Base-by-base conservation (phyloP, 2,329 filamentous ascomycete genomes). In the Septoria petroselini region DNA sequence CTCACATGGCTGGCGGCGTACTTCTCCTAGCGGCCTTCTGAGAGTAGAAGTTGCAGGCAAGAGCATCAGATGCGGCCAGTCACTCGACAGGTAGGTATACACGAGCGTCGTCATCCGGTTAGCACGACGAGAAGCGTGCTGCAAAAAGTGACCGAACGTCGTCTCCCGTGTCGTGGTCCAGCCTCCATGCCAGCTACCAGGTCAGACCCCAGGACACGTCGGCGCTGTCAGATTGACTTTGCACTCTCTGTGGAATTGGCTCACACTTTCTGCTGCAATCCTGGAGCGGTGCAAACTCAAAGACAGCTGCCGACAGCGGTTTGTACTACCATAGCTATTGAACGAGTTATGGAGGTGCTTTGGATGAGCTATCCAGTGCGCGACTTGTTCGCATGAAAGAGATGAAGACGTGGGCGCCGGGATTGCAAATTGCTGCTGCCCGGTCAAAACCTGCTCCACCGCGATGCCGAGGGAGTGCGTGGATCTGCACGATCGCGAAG, bases 181-280 rank as follows among this genome's bases (percentile, higher is more conserved):
- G 50, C 50, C 50, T 52, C 17, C 48, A 54, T 49, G 52, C 57
- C 54, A 54, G 50, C 34, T 50, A 54, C 52, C 54, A 54, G 50
- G 50, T 49, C 33, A 25, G 35, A 52, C 29, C 49, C 52, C 52
- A 42, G 42, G 42, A 21, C 40, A 55, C 49, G 43, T 33, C 44
- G 18, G 47, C 48, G 41, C 48, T 50, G 48, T 52, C 51, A 57
- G 57, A 59, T 59, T 59, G 52, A 52, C 54, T 59, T 52, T 48
- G 42, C 52, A 52, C 45, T 55, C 51, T 50, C 48, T 47, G 17
- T 34, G 31, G 54, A 23, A 53, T 53, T 55, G 55, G 41, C 53
- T 54, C 41, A 48, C 42, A 41, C 30, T 21, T 41, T 50, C 50
- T 53, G 52, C 48, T 55, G 38, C 39, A 41, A 52, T 38, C 47